These are phyloP conservation scores for Myochromella boudieri DNA, from an alignment of 768 basidiomycete species.

Conservation along the genomic window DNA sequence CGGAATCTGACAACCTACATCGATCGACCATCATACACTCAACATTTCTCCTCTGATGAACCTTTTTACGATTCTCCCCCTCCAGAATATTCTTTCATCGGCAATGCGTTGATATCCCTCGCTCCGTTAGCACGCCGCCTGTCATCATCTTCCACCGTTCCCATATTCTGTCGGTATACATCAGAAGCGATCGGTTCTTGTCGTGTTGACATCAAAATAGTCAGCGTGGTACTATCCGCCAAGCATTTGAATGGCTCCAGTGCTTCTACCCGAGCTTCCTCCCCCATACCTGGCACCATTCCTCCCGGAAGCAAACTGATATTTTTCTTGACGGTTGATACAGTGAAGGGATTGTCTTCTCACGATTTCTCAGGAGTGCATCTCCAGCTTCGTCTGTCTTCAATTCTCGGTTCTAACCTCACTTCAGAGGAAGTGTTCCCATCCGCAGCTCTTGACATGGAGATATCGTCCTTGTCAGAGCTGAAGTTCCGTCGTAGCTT, in stretches of 20 bases:
- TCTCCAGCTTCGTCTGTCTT: constrained; percentile 84
- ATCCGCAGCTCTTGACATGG: constrained; percentile 74
- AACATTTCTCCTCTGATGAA: constrained; percentile 91
- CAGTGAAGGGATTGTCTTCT: constrained; percentile 86
- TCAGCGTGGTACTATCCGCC: constrained; percentile 63
- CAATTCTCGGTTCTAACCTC: constrained; percentile 73
- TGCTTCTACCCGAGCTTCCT: constrained; percentile 71
- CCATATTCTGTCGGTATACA: constrained; percentile 93
- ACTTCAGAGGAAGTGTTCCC: constrained; percentile 80
- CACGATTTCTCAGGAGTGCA: constrained; percentile 87
- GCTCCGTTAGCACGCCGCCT: constrained; percentile 76
- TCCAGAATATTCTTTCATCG: constrained; percentile 91
- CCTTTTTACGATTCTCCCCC: constrained; percentile 90
- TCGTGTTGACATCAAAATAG: constrained; percentile 79
- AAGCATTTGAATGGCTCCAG: constrained; percentile 62
- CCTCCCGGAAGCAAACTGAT: constrained; percentile 76
- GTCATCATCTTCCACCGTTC: constrained; percentile 72
- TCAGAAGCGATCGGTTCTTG: constrained; percentile 96
- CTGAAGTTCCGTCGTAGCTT: constrained; percentile 84
- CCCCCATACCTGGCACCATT: constrained; percentile 68
- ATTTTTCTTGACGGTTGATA: constrained; percentile 85
- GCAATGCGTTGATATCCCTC: constrained; percentile 81
- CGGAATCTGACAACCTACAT: constrained; percentile 88
- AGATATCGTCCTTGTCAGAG: constrained; percentile 67
- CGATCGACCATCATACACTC: constrained; percentile 89